phyloP scores from a whole-genome alignment of 768 basidiomycete species.

The Naematelia aurantialba region DNA sequence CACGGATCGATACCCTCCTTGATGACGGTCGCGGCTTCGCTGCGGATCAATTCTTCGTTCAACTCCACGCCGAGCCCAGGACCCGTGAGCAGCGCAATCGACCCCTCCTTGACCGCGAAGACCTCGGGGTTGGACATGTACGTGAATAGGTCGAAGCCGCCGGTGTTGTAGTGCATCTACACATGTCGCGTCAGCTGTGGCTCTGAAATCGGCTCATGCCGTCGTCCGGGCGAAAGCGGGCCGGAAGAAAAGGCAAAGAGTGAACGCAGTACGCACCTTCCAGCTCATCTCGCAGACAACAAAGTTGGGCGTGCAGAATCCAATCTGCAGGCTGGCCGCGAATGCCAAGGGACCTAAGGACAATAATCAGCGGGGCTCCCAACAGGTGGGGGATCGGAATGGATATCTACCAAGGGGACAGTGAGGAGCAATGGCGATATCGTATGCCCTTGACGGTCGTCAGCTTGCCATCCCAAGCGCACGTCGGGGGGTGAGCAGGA shows the following conservation, averaged over 20 bases:
- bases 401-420: constrained; percentile 55
- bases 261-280: constrained; percentile 23
- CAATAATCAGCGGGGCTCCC: background rate
- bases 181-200: constrained; percentile 13
- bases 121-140: constrained; percentile 49
- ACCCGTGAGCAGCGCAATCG: constrained; percentile 35
- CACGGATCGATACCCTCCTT: constrained; percentile 38
- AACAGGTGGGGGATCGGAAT: constrained; percentile 3
- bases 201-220: background rate
- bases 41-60: constrained; percentile 46
- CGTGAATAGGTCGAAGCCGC: constrained; percentile 46
- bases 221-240: too few species aligned
- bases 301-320: constrained; percentile 60
- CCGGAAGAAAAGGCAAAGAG: too few species aligned
- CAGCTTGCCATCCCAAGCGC: background rate
- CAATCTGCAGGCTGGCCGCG: constrained; percentile 67
- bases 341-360: constrained; percentile 63
- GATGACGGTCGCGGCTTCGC: constrained; percentile 34
- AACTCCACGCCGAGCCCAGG: constrained; percentile 48
- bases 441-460: constrained; percentile 53
- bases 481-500: too few species aligned
- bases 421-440: constrained; percentile 67
- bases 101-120: constrained; percentile 44
- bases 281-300: constrained; percentile 48
- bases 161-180: constrained; percentile 46